Conservation (phyloP, 108 stramenopile genomes). For the Chaetoceros muelleri region DNA sequence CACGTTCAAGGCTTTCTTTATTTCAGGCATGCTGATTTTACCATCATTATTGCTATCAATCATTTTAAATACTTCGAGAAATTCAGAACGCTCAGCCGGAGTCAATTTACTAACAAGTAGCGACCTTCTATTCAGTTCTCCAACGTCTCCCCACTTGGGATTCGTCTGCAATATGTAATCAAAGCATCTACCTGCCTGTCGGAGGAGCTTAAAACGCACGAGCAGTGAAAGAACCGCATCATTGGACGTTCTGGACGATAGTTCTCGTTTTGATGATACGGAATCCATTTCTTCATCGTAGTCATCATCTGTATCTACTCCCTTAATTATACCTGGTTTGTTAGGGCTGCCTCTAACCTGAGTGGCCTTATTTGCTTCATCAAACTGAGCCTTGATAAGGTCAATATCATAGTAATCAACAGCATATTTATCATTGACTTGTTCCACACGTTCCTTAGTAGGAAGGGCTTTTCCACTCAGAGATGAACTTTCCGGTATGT, state of each 20-base stretch:
- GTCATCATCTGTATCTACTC: conserved; percentile 61
- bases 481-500: conserved; percentile 55
- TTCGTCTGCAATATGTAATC: conserved; percentile 61
- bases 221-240: conserved; percentile 9
- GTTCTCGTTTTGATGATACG: conserved; percentile 14
- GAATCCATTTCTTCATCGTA: conserved; percentile 10
- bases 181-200: conserved; percentile 59
- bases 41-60: conserved; percentile 55
- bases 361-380: conserved; percentile 29
- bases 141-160: conserved; percentile 56
- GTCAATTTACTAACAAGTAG: conserved; percentile 55
- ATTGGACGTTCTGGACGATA: conserved; percentile 28
- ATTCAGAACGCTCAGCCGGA: conserved; percentile 46
- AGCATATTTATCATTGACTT: conserved; percentile 66
- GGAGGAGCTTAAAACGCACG: conserved; percentile 59
- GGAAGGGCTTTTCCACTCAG: conserved; percentile 51
- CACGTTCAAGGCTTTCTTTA: conserved; percentile 61
- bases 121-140: conserved; percentile 37
- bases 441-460: conserved; percentile 23
- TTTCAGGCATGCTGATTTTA: conserved; percentile 43
- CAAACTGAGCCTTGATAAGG: no score
- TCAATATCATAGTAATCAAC: no score
- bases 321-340: conserved; percentile 35
- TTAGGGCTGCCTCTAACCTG: conserved; percentile 43
- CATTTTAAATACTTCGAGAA: conserved; percentile 52